Evolutionary conservation across 2,329 filamentous ascomycete species (phyloP), one percentile per base, ranked within the genome.

Genomic region (Colletotrichum falcatum): DNA sequence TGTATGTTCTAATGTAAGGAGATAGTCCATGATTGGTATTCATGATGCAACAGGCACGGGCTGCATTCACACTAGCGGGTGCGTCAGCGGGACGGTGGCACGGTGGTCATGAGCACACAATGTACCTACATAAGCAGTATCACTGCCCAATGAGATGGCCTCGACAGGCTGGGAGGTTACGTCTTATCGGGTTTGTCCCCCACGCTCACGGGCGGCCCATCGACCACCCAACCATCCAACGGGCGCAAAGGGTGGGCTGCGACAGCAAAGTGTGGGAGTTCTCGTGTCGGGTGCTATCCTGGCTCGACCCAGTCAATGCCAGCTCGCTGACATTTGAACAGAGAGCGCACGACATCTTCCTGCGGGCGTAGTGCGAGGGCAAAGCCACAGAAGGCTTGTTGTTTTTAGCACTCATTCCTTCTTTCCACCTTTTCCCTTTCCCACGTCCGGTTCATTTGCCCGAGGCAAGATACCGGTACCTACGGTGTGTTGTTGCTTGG

Each of bases 151-250:
- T 63, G 42, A 58, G 39, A n/a, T 20, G 3, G 23, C 18, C 23
- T 53, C 20, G 51, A 33, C 28, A 37, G 5, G 12, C n/a, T 8
- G 35, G 16, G 33, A 16, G 53, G 61, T 30, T 30, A 37, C 39
- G 54, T 37, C 64, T 68, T 71, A 71, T 71, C 68, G 62, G 44
- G 58, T 8, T 26, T 28, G 37, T n/a, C 64, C 68, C 68, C 68
- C 64, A 68, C 68, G 67, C 62, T 70, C 56, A 61, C 63, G 60
- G 56, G 64, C 58, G 20, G 44, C 42, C n/a, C n/a, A 28, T 33
- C 20, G 28, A 28, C 48, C 56, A 62, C 37, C 55, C 35, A 44
- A 55, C 67, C 56, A 62, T 46, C 55, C 35, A 44, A 55, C 67
- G 67, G 68, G 68, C 65, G 68, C 51, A 58, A 14, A 62, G 49